phyloP scores from a whole-genome alignment of 2,329 filamentous ascomycete species.

The Taxawa tesnikishii region DNA sequence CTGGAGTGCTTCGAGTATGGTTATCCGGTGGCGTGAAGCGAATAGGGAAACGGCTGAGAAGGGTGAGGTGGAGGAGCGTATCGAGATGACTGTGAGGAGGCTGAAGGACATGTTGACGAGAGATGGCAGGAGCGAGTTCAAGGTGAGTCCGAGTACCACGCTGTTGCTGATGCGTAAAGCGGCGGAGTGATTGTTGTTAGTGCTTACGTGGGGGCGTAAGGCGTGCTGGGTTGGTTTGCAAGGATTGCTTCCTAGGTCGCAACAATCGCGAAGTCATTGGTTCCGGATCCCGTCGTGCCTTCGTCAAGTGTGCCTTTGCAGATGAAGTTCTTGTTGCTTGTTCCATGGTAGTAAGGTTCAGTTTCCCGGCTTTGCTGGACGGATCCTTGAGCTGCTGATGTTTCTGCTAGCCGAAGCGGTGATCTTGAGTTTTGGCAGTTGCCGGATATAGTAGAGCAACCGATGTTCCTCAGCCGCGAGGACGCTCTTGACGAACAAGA shows the following conservation, averaged over 20 bases:
- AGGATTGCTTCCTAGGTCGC: no score
- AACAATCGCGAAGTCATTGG: no score
- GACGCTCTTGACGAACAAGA: neutral
- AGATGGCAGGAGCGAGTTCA: conserved; percentile 5
- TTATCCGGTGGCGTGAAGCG: conserved; percentile 33
- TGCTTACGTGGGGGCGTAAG: no score
- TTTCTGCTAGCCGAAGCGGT: neutral
- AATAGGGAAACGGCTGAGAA: conserved; percentile 29
- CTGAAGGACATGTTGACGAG: conserved; percentile 13
- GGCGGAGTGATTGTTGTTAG: no score
- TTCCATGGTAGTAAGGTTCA: no score
- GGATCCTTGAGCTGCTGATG: no score
- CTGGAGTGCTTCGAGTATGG: conserved; percentile 24
- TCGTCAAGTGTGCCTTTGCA: no score
- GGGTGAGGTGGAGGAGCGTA: conserved; percentile 23
- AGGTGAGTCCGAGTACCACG: conserved; percentile 4
- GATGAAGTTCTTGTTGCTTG: no score
- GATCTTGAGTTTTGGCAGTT: neutral
- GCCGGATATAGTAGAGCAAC: neutral
- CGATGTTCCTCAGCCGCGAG: neutral
- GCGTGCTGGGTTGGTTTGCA: no score
- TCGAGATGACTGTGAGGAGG: conserved; percentile 18
- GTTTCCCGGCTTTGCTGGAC: no score
- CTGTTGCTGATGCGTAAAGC: conserved; percentile 6
- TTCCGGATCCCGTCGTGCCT: no score